Percentiles rank a stretch among this genome's conserved stretches.
Conservation (phyloP, 2,329 filamentous ascomycete genomes). For the Colletotrichum sansevieriae region DNA sequence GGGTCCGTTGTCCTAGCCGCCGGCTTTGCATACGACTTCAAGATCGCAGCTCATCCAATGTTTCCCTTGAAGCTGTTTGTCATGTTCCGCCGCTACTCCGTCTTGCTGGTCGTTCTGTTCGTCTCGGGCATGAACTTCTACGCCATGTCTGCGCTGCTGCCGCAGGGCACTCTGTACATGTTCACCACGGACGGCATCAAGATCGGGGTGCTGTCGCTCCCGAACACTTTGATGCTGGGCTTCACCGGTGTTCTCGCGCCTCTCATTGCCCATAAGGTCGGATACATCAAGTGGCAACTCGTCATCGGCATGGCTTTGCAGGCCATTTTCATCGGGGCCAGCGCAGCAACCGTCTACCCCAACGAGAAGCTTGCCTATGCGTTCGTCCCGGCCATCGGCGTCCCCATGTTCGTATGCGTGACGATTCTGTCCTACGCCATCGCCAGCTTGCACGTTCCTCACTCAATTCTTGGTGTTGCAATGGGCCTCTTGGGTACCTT, state of each 20-base stretch:
- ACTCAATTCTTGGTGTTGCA: conserved; percentile 48
- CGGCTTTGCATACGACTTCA: conserved; percentile 46
- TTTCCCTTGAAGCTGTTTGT: conserved; percentile 47
- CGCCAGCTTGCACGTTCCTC: conserved; percentile 48
- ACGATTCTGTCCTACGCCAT: conserved; percentile 49
- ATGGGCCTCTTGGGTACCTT: conserved; percentile 50
- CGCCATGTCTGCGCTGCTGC: conserved; percentile 46
- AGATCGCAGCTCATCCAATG: conserved; percentile 43
- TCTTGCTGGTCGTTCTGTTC: conserved; percentile 49
- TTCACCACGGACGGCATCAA: conserved; percentile 48
- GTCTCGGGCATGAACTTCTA: conserved; percentile 50
- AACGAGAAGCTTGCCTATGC: conserved; percentile 48
- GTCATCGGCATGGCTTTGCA: conserved; percentile 49
- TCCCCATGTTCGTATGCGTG: conserved; percentile 50
- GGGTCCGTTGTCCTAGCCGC: conserved; percentile 41
- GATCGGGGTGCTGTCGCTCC: conserved; percentile 44
- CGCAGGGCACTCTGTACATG: conserved; percentile 49
- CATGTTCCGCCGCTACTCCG: conserved; percentile 48
- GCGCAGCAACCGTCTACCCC: conserved; percentile 47
- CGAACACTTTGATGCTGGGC: conserved; percentile 30
- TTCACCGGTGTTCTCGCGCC: conserved; percentile 44
- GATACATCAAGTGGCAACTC: conserved; percentile 48
- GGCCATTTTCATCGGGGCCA: conserved; percentile 46
- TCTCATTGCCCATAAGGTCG: conserved; percentile 49
- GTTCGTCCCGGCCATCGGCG: conserved; percentile 49